phyloP scores from a whole-genome alignment of 2,329 filamentous ascomycete species.

The Lachnellula occidentalis region DNA sequence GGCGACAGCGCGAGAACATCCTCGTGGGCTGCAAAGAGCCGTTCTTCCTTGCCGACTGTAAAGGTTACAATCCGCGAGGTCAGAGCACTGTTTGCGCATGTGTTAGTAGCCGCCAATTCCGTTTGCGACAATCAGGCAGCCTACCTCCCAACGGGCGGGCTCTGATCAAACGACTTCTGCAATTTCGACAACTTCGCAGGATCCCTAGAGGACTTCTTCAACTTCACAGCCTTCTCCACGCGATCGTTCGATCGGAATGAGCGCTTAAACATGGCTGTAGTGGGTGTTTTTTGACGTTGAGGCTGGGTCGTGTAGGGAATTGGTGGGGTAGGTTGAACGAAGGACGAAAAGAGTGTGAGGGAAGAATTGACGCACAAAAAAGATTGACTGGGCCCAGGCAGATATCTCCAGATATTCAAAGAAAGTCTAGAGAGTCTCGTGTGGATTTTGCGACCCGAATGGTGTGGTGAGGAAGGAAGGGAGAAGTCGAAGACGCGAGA shows the following conservation, averaged over 20 bases:
- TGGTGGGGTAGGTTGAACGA: slow-evolving; percentile 26
- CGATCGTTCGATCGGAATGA: slow-evolving; percentile 81
- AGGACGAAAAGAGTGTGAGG: slow-evolving; percentile 31
- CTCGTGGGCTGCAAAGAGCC: slow-evolving; percentile 88
- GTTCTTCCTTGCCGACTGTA: slow-evolving; percentile 72
- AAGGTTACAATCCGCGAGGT: slow-evolving; percentile 72
- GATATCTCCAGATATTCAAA: slow-evolving; percentile 32
- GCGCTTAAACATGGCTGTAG: slow-evolving; percentile 79
- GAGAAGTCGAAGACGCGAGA: slow-evolving; percentile 8
- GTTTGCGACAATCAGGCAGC: slow-evolving; percentile 10
- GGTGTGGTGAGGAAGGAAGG: slow-evolving; percentile 31
- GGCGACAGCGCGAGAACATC: slow-evolving; percentile 73
- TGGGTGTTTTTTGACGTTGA: slow-evolving; percentile 17
- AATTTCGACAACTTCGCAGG: slow-evolving; percentile 76
- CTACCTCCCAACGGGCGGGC: slow-evolving; percentile 45
- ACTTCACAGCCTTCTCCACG: slow-evolving; percentile 81
- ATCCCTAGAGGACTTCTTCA: slow-evolving; percentile 74
- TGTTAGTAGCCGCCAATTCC: slow-evolving; percentile 14
- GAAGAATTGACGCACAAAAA: slow-evolving; percentile 33
- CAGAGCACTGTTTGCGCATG: slow-evolving; percentile 40
- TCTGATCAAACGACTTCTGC: slow-evolving; percentile 70
- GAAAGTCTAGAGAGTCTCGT: slow-evolving; percentile 33
- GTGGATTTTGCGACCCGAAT: slow-evolving; percentile 31
- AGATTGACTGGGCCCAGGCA: slow-evolving; percentile 34
- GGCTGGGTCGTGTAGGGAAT: slow-evolving; percentile 14